A percentile compares a stretch with the other conserved stretches of the same genome.
phyloP scores from a whole-genome alignment of 2,329 filamentous ascomycete genomes.

The Fusarium protoensiforme region DNA sequence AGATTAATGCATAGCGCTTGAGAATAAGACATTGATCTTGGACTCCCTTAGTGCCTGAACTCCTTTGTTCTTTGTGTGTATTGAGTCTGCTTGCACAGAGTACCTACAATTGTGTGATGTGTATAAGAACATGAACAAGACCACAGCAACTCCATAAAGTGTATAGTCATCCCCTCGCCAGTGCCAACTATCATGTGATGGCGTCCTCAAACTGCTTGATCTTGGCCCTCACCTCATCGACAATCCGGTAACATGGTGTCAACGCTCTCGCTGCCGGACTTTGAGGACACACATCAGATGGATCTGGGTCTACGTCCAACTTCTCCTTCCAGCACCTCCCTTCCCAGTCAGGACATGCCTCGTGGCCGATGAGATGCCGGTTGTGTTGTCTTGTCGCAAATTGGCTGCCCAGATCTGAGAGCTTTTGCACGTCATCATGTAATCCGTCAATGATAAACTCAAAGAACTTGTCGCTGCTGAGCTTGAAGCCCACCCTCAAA shows the following conservation, averaged over 20 bases:
- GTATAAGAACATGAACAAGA: neutral
- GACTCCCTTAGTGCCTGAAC: no score
- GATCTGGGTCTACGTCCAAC: slow-evolving; percentile 35
- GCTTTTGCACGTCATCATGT: slow-evolving; percentile 27
- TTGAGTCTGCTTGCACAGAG: neutral
- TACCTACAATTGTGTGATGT: neutral
- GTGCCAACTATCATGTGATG: neutral
- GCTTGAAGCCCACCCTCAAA: neutral
- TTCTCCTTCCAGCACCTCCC: slow-evolving; percentile 41
- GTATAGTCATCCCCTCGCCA: neutral
- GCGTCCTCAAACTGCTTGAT: slow-evolving; percentile 30
- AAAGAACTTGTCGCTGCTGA: slow-evolving; percentile 4
- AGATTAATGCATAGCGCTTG: neutral
- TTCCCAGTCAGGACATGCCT: slow-evolving; percentile 38
- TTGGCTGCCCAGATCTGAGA: slow-evolving; percentile 28
- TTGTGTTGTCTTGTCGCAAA: slow-evolving; percentile 43
- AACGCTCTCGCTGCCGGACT: slow-evolving; percentile 35
- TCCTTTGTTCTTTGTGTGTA: neutral
- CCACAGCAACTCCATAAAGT: neutral
- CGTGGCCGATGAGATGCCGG: slow-evolving; percentile 43
- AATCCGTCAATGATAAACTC: slow-evolving; percentile 28
- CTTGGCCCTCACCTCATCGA: slow-evolving; percentile 43
- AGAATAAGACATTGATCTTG: neutral
- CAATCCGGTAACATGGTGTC: slow-evolving; percentile 44
- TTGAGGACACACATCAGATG: slow-evolving; percentile 42